Conservation (phyloP, 1,284 basidiomycete species). For the Moesziomyces globuligerus region DNA sequence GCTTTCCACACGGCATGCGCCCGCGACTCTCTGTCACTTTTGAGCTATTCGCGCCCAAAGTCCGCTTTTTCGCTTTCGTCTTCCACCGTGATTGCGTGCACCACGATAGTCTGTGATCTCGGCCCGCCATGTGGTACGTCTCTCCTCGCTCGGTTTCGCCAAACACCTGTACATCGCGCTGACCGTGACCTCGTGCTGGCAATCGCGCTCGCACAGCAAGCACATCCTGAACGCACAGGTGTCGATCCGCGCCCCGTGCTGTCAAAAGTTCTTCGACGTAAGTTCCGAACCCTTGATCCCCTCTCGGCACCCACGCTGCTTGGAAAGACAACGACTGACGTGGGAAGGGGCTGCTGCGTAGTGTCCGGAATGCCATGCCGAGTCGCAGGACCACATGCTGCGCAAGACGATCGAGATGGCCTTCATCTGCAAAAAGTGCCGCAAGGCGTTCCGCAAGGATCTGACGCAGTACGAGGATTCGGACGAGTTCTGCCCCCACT, state of each 20-base stretch:
- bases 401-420: conserved; percentile 86
- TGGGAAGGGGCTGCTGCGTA: conserved; percentile 41
- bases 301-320: no score
- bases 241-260: conserved; percentile 65
- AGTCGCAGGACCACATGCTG: conserved; percentile 79
- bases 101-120: neutral
- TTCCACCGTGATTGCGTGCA: neutral
- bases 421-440: conserved; percentile 97
- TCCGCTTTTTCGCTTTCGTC: neutral
- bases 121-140: conserved; percentile 24
- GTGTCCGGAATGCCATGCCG: conserved; percentile 91
- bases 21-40: conserved; percentile 2
- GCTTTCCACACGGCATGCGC: neutral
- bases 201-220: conserved; percentile 46
- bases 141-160: neutral
- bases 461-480: conserved; percentile 90
- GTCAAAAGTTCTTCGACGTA: conserved; percentile 66
- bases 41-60: no score
- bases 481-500: conserved; percentile 97
- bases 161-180: neutral
- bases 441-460: conserved; percentile 95
- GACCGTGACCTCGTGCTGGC: neutral
- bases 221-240: conserved; percentile 67
- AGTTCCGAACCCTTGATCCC: conserved; percentile 13
- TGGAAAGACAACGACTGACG: neutral